These are phyloP conservation scores for Notholithocarpus densiflorus DNA, from an alignment of 306 rosid species.

Conservation along the genomic window DNA sequence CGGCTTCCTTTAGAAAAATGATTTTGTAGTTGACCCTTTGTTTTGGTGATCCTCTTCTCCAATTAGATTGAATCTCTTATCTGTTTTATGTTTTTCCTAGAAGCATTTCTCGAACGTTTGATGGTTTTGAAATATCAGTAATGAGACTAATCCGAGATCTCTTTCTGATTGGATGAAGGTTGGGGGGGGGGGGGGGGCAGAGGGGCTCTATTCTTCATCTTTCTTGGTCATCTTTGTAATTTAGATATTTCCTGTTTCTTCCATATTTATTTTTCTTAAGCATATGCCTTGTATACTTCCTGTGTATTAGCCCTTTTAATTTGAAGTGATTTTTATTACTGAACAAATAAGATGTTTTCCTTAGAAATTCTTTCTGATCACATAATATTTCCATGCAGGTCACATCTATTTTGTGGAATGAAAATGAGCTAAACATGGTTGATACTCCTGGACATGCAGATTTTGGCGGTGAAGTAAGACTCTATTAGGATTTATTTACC, in stretches of 20 bases:
- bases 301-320: not conserved
- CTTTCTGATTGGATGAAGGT: not conserved
- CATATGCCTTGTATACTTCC: not conserved
- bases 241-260: not conserved
- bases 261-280: not conserved
- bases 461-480: slow-evolving; percentile 93
- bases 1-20: not conserved
- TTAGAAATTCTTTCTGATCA: not conserved
- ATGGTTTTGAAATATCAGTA: not conserved
- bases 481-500: not conserved
- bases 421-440: slow-evolving; percentile 90
- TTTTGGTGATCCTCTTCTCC: not conserved
- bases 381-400: slow-evolving; percentile 42
- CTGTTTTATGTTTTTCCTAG: not conserved
- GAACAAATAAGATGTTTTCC: not conserved
- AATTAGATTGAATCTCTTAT: not conserved
- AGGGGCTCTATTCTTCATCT: not conserved
- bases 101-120: not conserved
- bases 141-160: not conserved
- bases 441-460: slow-evolving; percentile 99
- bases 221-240: not conserved
- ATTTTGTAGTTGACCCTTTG: not conserved
- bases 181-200: not conserved
- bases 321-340: not conserved
- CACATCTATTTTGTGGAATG: slow-evolving; percentile 79